Evolutionary conservation across 139 green algal genomes (phyloP).

Genomic region (Chlamydomonas applanata): DNA sequence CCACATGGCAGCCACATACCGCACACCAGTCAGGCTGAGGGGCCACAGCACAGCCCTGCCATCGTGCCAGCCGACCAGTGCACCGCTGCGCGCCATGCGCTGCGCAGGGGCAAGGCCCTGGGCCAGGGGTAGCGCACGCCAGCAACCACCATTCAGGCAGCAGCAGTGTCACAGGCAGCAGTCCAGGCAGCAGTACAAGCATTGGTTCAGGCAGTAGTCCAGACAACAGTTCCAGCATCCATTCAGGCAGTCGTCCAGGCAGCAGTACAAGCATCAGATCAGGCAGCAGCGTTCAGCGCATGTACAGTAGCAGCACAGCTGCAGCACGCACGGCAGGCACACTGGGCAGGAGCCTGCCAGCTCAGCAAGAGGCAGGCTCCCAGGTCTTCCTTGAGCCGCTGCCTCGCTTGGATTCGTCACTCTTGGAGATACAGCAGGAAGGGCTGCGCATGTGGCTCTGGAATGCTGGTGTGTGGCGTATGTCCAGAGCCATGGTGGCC

Average conservation of each 20-base stretch:
- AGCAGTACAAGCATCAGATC: background rate
- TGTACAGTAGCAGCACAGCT: constrained; percentile 7
- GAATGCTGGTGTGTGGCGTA: constrained; percentile 19
- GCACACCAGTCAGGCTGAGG: too few species aligned
- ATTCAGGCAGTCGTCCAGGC: background rate
- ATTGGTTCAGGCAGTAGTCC: background rate
- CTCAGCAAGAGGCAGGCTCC: too few species aligned
- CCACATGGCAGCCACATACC: too few species aligned
- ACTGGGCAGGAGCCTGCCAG: too few species aligned
- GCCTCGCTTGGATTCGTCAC: background rate
- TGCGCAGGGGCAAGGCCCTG: too few species aligned
- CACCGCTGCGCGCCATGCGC: too few species aligned
- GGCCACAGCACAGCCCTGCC: too few species aligned
- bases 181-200: constrained; percentile 2
- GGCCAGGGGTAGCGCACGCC: background rate
- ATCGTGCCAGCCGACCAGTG: too few species aligned
- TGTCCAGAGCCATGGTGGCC: constrained; percentile 4
- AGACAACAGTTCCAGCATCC: background rate
- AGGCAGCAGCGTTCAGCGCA: background rate
- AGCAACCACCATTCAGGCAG: background rate
- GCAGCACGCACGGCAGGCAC: background rate
- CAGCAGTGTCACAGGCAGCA: background rate
- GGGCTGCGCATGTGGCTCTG: constrained; percentile 22
- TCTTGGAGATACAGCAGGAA: background rate
- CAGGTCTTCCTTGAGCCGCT: too few species aligned